Percentiles rank a stretch among this genome's conserved stretches.
These are phyloP conservation scores for Cicer arietinum DNA, from an alignment of 306 rosid species.

Conservation along the genomic window DNA sequence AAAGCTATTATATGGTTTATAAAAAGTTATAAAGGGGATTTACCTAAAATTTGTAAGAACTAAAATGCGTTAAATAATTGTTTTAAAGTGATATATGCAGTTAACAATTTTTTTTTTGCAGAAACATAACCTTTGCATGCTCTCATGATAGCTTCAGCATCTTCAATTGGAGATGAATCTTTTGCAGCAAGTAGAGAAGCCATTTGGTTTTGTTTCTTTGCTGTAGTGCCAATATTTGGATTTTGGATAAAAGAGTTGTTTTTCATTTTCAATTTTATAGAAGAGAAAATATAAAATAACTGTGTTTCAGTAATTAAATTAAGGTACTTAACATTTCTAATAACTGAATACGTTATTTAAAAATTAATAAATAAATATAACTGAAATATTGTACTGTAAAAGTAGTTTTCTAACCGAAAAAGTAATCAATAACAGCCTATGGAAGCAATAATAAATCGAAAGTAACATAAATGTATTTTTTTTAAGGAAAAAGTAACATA, in stretches of 20 bases:
- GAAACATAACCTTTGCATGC: slow-evolving; percentile 57
- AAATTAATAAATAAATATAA: slow-evolving; percentile 17
- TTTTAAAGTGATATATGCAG: too few species aligned
- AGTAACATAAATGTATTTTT: slow-evolving; percentile 8
- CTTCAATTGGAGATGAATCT: slow-evolving; percentile 55
- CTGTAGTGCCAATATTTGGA: not conserved
- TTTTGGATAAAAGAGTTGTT: not conserved
- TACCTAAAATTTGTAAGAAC: not conserved
- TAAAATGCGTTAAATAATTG: not conserved
- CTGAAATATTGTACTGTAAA: slow-evolving; percentile 11
- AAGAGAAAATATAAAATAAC: slow-evolving; percentile 21
- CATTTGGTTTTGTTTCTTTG: slow-evolving; percentile 44
- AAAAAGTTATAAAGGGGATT: not conserved
- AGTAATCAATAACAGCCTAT: not conserved
- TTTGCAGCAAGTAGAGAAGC: slow-evolving; percentile 47
- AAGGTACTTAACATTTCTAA: not conserved
- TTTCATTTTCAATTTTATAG: slow-evolving; percentile 40
- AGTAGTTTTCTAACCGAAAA: not conserved
- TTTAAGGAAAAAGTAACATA: too few species aligned
- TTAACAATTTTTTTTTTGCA: not conserved
- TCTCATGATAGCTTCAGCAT: slow-evolving; percentile 58
- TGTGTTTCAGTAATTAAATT: slow-evolving; percentile 23
- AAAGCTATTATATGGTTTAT: too few species aligned
- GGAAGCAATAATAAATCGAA: not conserved
- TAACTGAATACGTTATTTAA: slow-evolving; percentile 14